Base-by-base conservation (phyloP, 495 filamentous ascomycete genomes). In the Daldinia bambusicola region DNA sequence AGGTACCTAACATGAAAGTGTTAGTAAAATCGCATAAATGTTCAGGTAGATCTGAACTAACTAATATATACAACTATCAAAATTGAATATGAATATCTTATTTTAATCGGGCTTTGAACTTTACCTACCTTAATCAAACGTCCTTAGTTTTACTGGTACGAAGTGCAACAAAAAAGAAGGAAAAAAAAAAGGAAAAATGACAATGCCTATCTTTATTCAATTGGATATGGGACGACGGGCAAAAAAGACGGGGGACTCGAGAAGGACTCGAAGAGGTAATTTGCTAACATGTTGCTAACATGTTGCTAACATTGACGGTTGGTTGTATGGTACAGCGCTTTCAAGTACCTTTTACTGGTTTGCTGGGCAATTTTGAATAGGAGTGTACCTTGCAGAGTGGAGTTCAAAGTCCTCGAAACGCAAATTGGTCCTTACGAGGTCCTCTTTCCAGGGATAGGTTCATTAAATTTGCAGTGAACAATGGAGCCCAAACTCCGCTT, bases 371-470 rank as follows among this genome's bases (percentile, higher is more conserved):
- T 68, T 68, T 62, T 61, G 55, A 68, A 55, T 58, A 62, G 32
- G 55, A 62, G 65, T 72, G 70, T 72, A 68, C 70, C 65, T 72
- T 69, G 65, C 65, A 72, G 65, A 67, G 70, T 69, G 70, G 70
- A 61, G 65, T 64, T 51, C 13, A 34, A 22, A 68, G 64, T 72
- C 57, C 61, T 64, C 55, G 59, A 66, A 71, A 70, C 68, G 53
- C 57, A 51, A 37, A 45, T 41, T 60, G 57, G 61, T 14, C 41
- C 31, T 57, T 30, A 58, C 16, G 1, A 55, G 10, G 38, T 16
- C 40, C 40, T 38, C 61, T 43, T 70, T 55, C 48, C 45, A 51
- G 60, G 66, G 52, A 53, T 63, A 69, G 12, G 53, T 30, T 65
- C 41, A 66, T 66, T 66, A 66, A 32, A 14, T 53, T 48, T 22